Evolutionary conservation across 768 basidiomycete genomes (phyloP).

Genomic region (Boletus rufocinnamomeus): DNA sequence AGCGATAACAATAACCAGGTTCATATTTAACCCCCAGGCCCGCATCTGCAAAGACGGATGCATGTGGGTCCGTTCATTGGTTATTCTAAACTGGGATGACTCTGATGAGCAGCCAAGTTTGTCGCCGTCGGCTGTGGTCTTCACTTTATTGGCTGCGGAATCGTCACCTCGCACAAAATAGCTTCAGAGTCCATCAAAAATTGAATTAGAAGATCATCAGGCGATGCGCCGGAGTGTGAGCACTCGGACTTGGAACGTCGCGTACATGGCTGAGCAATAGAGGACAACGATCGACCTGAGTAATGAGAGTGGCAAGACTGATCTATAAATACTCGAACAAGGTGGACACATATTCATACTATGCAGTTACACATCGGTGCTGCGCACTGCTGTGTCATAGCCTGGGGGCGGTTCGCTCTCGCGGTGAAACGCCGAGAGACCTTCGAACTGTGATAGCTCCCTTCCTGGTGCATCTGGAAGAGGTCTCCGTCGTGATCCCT

Average conservation of each 20-base stretch:
- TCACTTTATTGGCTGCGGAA: background rate
- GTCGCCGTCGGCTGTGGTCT: background rate
- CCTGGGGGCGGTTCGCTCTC: constrained; percentile 13
- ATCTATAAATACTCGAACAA: background rate
- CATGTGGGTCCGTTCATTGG: no score
- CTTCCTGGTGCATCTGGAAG: constrained; percentile 8
- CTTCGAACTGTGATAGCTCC: background rate
- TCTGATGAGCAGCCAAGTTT: background rate
- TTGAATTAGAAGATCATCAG: background rate
- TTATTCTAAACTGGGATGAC: background rate
- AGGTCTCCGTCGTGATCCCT: constrained; percentile 1
- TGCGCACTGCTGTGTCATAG: constrained; percentile 21
- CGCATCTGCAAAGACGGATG: no score
- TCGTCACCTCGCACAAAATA: background rate
- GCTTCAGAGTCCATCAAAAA: background rate
- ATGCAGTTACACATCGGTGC: background rate
- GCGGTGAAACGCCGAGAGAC: background rate
- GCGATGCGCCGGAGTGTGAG: background rate
- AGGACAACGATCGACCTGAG: background rate
- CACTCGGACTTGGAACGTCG: background rate
- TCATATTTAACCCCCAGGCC: no score
- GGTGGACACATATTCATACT: background rate
- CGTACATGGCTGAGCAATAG: background rate
- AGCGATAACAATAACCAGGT: no score
- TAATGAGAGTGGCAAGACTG: background rate